A percentile compares a stretch with the other conserved stretches of the same genome.
These are phyloP conservation scores for Drechmeria coniospora DNA, from an alignment of 2,329 filamentous ascomycete genomes.

Conservation along the genomic window DNA sequence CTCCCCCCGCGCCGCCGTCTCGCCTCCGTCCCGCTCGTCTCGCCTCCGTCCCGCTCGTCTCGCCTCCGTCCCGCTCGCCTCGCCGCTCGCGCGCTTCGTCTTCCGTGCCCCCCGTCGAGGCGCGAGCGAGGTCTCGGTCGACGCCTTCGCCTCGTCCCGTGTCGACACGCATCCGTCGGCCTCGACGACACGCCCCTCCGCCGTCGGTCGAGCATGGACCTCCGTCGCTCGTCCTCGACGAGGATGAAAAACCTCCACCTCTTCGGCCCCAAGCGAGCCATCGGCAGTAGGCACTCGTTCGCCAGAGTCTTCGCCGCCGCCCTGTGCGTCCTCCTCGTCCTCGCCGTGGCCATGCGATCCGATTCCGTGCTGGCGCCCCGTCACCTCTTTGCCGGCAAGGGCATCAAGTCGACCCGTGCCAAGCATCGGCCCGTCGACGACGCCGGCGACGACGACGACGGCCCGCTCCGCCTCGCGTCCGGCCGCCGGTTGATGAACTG, in stretches of 20 bases:
- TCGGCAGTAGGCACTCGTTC: slow-evolving; percentile 34
- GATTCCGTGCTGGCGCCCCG: slow-evolving; percentile 24
- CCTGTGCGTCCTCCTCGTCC: slow-evolving; percentile 25
- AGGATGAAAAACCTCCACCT: slow-evolving; percentile 22
- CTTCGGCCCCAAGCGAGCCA: slow-evolving; percentile 21
- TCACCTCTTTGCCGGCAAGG: slow-evolving; percentile 21
- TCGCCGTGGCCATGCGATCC: slow-evolving; percentile 24
- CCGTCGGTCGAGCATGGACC: too few species aligned
- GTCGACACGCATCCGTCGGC: too few species aligned
- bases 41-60: too few species aligned
- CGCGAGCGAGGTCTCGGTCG: too few species aligned
- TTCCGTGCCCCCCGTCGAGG: too few species aligned
- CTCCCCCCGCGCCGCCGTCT: too few species aligned
- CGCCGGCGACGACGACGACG: slow-evolving; percentile 5
- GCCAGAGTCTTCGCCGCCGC: slow-evolving; percentile 28
- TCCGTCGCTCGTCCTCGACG: neutral
- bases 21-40: too few species aligned
- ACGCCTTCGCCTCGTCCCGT: too few species aligned
- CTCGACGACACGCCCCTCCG: too few species aligned
- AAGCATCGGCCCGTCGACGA: slow-evolving; percentile 17
- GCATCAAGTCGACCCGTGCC: slow-evolving; percentile 11
- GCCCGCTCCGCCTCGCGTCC: slow-evolving; percentile 10
- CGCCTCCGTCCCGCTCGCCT: too few species aligned
- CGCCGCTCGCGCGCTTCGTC: too few species aligned
- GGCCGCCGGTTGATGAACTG: slow-evolving; percentile 38